Evolutionary conservation across 345 rosid genomes (phyloP).

Genomic region (Ceriops zippeliana): DNA sequence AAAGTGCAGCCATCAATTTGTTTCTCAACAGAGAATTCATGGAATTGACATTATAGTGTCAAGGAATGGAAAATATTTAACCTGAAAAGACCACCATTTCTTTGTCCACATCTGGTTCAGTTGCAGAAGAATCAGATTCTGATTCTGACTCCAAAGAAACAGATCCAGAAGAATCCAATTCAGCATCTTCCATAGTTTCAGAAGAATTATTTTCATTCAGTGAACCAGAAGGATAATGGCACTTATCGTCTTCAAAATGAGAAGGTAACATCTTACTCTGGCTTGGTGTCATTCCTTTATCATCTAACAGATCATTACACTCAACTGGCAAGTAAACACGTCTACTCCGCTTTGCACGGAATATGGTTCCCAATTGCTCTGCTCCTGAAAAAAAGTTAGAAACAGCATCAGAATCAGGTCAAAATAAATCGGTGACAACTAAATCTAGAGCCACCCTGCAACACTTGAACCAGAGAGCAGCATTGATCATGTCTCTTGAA

Average conservation of each 20-base stretch:
- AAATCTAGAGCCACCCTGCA: slow-evolving; percentile 15
- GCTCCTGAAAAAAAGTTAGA: slow-evolving; percentile 49
- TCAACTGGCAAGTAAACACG: slow-evolving; percentile 47
- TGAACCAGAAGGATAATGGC: slow-evolving; percentile 36
- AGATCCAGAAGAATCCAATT: slow-evolving; percentile 57
- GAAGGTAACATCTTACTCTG: slow-evolving; percentile 42
- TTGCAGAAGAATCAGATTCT: slow-evolving; percentile 76
- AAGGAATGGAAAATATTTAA: slow-evolving; percentile 20
- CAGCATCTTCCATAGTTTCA: slow-evolving; percentile 54
- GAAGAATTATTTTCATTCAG: slow-evolving; percentile 47
- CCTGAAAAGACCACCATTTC: slow-evolving; percentile 68
- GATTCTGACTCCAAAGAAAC: slow-evolving; percentile 41
- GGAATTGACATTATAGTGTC: slow-evolving; percentile 6
- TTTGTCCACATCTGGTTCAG: slow-evolving; percentile 74
- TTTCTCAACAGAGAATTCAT: background rate
- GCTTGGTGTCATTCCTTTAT: slow-evolving; percentile 41
- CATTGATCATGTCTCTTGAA: slow-evolving; percentile 21
- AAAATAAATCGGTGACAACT: slow-evolving; percentile 16
- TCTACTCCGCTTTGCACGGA: slow-evolving; percentile 62
- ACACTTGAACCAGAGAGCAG: slow-evolving; percentile 23
- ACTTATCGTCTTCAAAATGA: slow-evolving; percentile 38
- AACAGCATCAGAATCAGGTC: slow-evolving; percentile 26
- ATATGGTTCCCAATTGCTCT: slow-evolving; percentile 41
- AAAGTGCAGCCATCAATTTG: background rate
- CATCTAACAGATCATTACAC: slow-evolving; percentile 45